Evolutionary conservation across 1,284 basidiomycete species (phyloP).

Genomic region (Ceratobasidium sp.): DNA sequence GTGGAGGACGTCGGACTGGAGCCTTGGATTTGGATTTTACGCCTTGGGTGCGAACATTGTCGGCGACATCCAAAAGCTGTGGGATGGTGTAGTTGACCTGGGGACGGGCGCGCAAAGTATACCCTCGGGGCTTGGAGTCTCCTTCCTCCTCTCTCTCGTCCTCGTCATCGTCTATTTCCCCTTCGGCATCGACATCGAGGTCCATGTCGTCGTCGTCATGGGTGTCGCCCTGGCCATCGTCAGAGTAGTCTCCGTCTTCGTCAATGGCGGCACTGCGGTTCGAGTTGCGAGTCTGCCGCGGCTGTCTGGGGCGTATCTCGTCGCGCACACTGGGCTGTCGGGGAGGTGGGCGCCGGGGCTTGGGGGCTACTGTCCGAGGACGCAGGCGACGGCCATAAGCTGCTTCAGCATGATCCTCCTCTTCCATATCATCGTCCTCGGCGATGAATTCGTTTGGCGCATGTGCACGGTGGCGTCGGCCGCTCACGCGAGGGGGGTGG

Average conservation of each 20-base stretch:
- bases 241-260: constrained; percentile 42
- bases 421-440: constrained; percentile 47
- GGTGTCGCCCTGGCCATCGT: constrained; percentile 41
- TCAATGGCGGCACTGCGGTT: constrained; percentile 29
- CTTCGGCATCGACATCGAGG: constrained; percentile 46
- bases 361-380: constrained; percentile 25
- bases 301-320: constrained; percentile 38
- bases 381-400: constrained; percentile 45
- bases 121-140: constrained; percentile 62
- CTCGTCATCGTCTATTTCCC: constrained; percentile 63
- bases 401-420: constrained; percentile 44
- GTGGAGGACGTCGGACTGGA: constrained; percentile 54
- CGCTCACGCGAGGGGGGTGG: constrained; percentile 30
- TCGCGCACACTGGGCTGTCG: constrained; percentile 39
- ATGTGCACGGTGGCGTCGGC: constrained; percentile 5
- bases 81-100: constrained; percentile 82
- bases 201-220: constrained; percentile 50
- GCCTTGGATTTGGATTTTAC: constrained; percentile 56
- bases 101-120: constrained; percentile 72
- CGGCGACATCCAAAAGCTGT: constrained; percentile 77
- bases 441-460: constrained; percentile 46
- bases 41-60: constrained; percentile 51
- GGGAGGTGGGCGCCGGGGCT: constrained; percentile 32
- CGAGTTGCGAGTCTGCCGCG: constrained; percentile 45
- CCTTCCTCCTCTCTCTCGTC: constrained; percentile 61